A percentile compares a stretch with the other conserved stretches of the same genome.
Conservation (phyloP, 305 asterid species). For the Fraxinus latifolia region DNA sequence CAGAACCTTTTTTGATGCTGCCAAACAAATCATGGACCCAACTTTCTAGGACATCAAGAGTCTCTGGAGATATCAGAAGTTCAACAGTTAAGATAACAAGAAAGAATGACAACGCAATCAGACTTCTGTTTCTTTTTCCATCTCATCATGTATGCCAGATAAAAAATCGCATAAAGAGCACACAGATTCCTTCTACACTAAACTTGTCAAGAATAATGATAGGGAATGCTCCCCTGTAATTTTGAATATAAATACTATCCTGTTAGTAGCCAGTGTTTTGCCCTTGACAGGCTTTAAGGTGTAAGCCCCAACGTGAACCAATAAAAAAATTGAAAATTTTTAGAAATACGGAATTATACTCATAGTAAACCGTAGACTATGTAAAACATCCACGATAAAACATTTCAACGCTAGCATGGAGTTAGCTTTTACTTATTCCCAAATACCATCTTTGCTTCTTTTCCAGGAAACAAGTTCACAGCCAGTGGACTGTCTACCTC, state of each 20-base stretch:
- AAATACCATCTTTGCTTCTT: not conserved
- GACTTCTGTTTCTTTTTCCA: conserved; percentile 5
- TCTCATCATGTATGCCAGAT: not conserved
- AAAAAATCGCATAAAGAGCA: not conserved
- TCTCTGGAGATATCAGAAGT: conserved; percentile 58
- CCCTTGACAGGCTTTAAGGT: not conserved
- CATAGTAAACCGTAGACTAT: not conserved
- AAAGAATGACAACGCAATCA: not conserved
- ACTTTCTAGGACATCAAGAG: conserved; percentile 78
- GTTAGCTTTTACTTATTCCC: not conserved
- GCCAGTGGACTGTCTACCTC: not conserved
- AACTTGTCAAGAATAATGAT: not conserved
- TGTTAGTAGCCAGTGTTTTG: not conserved
- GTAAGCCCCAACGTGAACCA: not conserved
- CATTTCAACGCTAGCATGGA: not conserved
- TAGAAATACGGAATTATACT: not conserved
- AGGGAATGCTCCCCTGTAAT: not conserved
- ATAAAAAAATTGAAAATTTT: not conserved
- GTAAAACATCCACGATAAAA: not conserved
- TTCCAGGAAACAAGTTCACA: not conserved
- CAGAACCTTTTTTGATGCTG: conserved; percentile 59
- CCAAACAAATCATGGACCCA: conserved; percentile 84
- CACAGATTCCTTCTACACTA: conserved; percentile 1
- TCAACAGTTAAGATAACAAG: conserved; percentile 25
- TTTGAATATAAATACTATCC: not conserved